Base-by-base conservation (phyloP, 208 protist genomes). In the Lotmaria passim region DNA sequence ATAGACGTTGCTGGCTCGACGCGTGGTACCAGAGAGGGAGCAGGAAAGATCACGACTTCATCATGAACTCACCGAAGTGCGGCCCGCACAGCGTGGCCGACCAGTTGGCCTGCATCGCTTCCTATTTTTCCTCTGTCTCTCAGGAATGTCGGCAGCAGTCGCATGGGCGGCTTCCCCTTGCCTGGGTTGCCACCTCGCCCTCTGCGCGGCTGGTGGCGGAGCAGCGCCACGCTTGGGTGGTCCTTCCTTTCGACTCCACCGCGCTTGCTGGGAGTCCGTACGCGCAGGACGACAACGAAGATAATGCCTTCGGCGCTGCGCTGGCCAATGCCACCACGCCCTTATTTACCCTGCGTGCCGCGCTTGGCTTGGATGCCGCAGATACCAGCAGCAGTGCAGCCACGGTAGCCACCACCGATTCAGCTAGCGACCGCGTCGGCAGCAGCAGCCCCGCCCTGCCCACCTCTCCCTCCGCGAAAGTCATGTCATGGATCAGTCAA, bases 181-280 rank as follows among this genome's bases (percentile, higher is more conserved):
- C 83, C 14, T 85, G 73, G 69, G 46, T 75, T 17, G 73, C 83
- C 53, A 44, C 61, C 38, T 58, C 67, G n/a, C 83, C 83, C 3
- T 55, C 69, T 4, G 71, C 83, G 19, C 75, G 83, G 19, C 33
- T 86, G n/a, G 67, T 69, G 14, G 71, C 69, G n/a, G 83, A 89
- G 66, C 69, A 78, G 70, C 74, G 26, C 73, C 50, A 69, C 34
- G 75, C 43, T 51, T 83, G 62, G 72, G 65, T 38, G 26, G 73
- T 59, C 48, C 80, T 71, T 47, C 79, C 61, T 69, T 78, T 72
- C 69, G 73, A 55, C 50, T 60, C 62, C 30, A 65, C 48, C n/a
- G 43, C 24, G n/a, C 14, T 46, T 24, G 34, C 50, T 24, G 59
- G 26, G 5, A 34, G 53, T 6, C 48, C 33, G 21, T 53, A 69